Evolutionary conservation across 2,329 filamentous ascomycete genomes (phyloP).

Genomic region (Penicillium carneum): DNA sequence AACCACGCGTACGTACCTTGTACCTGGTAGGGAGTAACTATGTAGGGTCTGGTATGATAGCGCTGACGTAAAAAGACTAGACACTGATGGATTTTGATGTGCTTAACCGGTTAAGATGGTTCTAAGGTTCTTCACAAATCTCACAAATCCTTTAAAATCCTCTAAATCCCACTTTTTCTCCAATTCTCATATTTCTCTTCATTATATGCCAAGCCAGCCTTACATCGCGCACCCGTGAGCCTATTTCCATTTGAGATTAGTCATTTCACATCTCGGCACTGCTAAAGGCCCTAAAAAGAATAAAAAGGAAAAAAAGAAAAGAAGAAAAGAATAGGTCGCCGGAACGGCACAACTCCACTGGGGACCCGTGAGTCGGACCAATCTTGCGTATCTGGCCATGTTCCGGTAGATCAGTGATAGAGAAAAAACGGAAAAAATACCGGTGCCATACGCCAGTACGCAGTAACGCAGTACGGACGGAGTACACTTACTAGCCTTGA

Average conservation of each 20-base stretch:
- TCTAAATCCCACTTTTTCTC: not conserved
- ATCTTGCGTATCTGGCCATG: conserved; percentile 55
- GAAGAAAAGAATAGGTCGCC: conserved; percentile 25
- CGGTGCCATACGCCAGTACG: conserved; percentile 4
- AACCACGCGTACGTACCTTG: not conserved
- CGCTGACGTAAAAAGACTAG: conserved; percentile 34
- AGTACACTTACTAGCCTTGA: conserved; percentile 22
- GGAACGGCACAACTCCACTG: conserved; percentile 41
- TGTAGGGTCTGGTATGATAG: conserved; percentile 20
- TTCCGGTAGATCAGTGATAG: conserved; percentile 42
- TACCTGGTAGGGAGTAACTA: not conserved
- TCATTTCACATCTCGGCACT: conserved; percentile 36
- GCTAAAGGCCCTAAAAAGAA: not conserved
- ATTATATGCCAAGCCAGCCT: not conserved
- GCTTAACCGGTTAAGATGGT: not conserved
- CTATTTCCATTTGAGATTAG: conserved; percentile 26
- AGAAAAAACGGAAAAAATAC: conserved; percentile 28
- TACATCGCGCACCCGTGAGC: not conserved
- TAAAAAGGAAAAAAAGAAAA: not conserved
- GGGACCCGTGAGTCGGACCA: conserved; percentile 54
- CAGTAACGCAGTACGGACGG: too few relatives aligned
- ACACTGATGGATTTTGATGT: conserved; percentile 5
- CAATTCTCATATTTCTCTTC: not conserved
- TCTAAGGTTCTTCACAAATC: not conserved
- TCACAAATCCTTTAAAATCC: not conserved